A percentile compares a stretch with the other conserved stretches of the same genome.
Evolutionary conservation across 2,329 filamentous ascomycete species (phyloP).

Genomic region (Hypoxylon sp.): DNA sequence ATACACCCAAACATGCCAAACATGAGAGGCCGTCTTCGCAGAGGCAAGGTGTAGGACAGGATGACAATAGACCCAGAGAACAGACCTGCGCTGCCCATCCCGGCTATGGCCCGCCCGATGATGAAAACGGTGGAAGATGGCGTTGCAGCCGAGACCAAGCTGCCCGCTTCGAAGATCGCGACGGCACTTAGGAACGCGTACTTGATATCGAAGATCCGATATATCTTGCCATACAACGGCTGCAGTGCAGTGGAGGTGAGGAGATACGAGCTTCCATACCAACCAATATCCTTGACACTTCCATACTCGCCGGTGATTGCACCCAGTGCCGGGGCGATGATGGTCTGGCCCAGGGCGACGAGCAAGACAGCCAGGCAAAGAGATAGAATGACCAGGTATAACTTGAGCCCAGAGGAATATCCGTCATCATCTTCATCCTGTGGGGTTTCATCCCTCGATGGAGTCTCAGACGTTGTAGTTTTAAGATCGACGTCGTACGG

Average conservation of each 20-base stretch:
- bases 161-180: slow-evolving; percentile 54
- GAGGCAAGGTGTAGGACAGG: slow-evolving; percentile 40
- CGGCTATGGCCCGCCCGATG: slow-evolving; percentile 57
- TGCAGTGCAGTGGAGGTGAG: slow-evolving; percentile 46
- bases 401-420: slow-evolving; percentile 43
- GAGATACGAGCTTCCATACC: slow-evolving; percentile 52
- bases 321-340: slow-evolving; percentile 47
- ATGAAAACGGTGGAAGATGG: slow-evolving; percentile 57
- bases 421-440: slow-evolving; percentile 25
- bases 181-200: slow-evolving; percentile 51
- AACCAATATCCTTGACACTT: slow-evolving; percentile 51
- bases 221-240: slow-evolving; percentile 53
- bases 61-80: slow-evolving; percentile 45
- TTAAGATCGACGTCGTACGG: slow-evolving; percentile 32
- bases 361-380: slow-evolving; percentile 45
- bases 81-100: slow-evolving; percentile 52
- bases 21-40: slow-evolving; percentile 34
- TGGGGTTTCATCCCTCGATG: slow-evolving; percentile 1
- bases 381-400: slow-evolving; percentile 43
- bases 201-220: slow-evolving; percentile 53
- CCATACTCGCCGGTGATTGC: slow-evolving; percentile 52
- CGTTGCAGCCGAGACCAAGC: slow-evolving; percentile 56
- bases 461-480: slow-evolving; percentile 1
- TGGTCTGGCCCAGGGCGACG: slow-evolving; percentile 47
- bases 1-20: slow-evolving; percentile 43